A percentile compares a stretch with the other conserved stretches of the same genome.
phyloP scores from a whole-genome alignment of 73 alveolate genomes.

The Paramecium tetraurelia region DNA sequence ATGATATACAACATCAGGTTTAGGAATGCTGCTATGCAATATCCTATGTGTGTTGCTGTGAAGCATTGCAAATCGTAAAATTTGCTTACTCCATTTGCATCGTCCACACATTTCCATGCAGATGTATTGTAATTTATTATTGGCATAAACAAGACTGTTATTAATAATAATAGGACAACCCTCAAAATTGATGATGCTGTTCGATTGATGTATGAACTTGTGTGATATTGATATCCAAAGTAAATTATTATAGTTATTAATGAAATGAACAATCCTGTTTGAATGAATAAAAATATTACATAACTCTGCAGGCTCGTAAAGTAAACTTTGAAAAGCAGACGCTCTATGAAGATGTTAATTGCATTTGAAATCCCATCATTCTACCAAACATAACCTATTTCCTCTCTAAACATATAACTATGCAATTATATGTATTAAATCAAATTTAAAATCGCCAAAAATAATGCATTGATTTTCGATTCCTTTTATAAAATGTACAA shows the following conservation, averaged over 20 bases:
- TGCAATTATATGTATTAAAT: slow-evolving; percentile 1
- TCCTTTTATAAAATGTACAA: slow-evolving; percentile 31
- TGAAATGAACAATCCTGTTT: neutral
- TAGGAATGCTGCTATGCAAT: slow-evolving; percentile 15
- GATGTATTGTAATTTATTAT: neutral
- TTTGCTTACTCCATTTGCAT: neutral
- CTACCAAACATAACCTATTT: slow-evolving; percentile 9
- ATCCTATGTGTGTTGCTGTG: slow-evolving; percentile 24
- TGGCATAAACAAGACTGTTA: slow-evolving; percentile 40
- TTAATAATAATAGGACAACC: neutral
- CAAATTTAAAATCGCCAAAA: neutral
- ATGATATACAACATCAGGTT: neutral
- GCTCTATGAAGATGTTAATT: neutral
- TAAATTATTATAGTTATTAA: neutral
- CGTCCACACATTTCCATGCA: neutral
- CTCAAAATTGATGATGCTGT: slow-evolving; percentile 24
- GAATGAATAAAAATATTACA: neutral
- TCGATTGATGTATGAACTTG: slow-evolving; percentile 23
- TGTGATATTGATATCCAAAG: neutral
- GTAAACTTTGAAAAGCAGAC: neutral
- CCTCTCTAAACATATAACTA: slow-evolving; percentile 15
- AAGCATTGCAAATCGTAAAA: neutral
- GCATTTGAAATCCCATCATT: neutral
- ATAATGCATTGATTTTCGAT: neutral
- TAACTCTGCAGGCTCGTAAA: neutral